phyloP scores from a whole-genome alignment of 176 grass and related monocot species.

The Oryza meridionalis region DNA sequence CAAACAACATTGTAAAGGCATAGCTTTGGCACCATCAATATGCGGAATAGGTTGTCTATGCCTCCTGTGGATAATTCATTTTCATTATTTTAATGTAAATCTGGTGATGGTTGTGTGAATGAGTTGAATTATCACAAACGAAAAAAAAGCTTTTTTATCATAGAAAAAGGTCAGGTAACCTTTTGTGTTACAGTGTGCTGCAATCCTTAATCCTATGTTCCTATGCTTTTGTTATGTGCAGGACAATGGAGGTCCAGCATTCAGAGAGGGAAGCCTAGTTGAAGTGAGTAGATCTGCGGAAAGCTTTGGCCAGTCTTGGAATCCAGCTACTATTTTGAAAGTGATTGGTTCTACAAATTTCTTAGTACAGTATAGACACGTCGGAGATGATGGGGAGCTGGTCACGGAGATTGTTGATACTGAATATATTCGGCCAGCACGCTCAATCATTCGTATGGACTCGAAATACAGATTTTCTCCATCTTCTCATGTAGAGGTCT shows the following conservation, averaged over 20 bases:
- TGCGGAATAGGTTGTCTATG: background rate
- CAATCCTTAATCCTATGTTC: background rate
- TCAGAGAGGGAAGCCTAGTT: constrained; percentile 35
- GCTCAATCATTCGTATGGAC: constrained; percentile 9
- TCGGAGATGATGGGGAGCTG: constrained; percentile 7
- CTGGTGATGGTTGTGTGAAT: background rate
- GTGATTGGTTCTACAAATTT: constrained; percentile 37
- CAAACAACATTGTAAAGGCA: background rate
- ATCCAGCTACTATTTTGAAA: constrained; percentile 51
- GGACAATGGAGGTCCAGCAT: constrained; percentile 21
- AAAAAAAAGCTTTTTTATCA: background rate
- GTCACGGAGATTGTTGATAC: constrained; percentile 42
- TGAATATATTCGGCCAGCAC: constrained; percentile 44
- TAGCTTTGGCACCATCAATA: background rate
- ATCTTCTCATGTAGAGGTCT: constrained; percentile 36
- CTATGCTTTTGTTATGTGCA: constrained; percentile 16
- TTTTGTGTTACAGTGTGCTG: background rate
- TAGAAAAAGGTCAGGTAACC: background rate
- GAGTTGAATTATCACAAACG: background rate
- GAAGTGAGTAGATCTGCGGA: constrained; percentile 44
- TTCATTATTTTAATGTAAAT: background rate
- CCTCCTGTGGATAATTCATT: background rate
- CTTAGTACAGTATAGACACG: constrained; percentile 40
- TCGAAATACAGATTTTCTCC: constrained; percentile 44
- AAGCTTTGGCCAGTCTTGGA: constrained; percentile 35